Evolutionary conservation across 2,329 filamentous ascomycete genomes (phyloP).

Genomic region (Xylariomycetidae sp.): DNA sequence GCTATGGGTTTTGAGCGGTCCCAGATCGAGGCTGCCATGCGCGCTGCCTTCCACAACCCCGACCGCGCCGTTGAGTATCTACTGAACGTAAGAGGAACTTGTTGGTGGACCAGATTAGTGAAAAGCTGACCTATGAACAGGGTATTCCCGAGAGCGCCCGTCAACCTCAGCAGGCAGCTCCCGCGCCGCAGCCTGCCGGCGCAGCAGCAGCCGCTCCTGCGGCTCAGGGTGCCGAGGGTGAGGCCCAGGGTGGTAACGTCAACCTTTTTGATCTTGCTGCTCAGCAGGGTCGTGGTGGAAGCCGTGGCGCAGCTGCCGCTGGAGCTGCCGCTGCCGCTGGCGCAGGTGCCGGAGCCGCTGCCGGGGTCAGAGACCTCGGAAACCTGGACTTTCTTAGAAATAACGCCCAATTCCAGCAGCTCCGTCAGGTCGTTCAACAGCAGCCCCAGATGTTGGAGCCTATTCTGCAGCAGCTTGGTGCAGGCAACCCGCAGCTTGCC

Average conservation of each 20-base stretch:
- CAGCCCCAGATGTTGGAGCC: constrained; percentile 98
- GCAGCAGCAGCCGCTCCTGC: constrained; percentile 47
- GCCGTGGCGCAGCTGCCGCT: constrained; percentile 35
- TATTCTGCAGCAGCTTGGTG: constrained; percentile 90
- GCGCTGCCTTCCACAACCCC: constrained; percentile 93
- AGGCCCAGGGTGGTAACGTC: constrained; percentile 51
- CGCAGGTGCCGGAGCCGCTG: constrained; percentile 41
- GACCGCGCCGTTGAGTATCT: constrained; percentile 97
- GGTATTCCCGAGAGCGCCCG: constrained; percentile 84
- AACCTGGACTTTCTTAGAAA: constrained; percentile 91
- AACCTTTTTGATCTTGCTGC: constrained; percentile 94
- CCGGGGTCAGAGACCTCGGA: constrained; percentile 49
- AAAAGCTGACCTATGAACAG: constrained; percentile 53
- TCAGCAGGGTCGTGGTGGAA: constrained; percentile 53
- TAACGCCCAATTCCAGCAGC: constrained; percentile 96
- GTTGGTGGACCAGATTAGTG: background rate
- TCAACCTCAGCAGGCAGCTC: constrained; percentile 44
- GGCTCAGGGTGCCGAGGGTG: constrained; percentile 38
- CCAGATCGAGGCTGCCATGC: constrained; percentile 90
- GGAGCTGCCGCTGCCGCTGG: constrained; percentile 34
- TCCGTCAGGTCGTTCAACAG: constrained; percentile 94
- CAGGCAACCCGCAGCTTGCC: constrained; percentile 90
- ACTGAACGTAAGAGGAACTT: constrained; percentile 57
- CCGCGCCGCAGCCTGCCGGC: constrained; percentile 72
- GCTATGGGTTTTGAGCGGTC: constrained; percentile 89